Percentiles rank a stretch among this genome's conserved stretches.
These are phyloP conservation scores for Trichoderma breve DNA, from an alignment of 2,329 filamentous ascomycete genomes.

Conservation along the genomic window DNA sequence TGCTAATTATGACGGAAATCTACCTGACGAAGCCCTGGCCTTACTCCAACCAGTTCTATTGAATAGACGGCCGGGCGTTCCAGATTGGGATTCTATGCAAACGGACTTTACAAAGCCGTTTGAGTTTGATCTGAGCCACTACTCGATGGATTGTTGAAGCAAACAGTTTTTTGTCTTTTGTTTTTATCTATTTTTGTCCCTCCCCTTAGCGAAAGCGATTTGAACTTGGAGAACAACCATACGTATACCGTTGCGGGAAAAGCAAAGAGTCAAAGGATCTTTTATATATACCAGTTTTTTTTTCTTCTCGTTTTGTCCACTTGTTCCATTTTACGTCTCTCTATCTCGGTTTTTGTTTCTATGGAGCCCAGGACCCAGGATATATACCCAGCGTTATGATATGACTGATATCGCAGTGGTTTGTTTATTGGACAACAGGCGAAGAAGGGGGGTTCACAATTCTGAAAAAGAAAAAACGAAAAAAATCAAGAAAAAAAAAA, in stretches of 20 bases:
- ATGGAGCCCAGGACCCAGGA: slow-evolving; percentile 26
- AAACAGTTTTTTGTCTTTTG: neutral
- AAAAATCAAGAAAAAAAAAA: neutral
- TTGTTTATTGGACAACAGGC: slow-evolving; percentile 16
- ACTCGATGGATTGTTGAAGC: slow-evolving; percentile 33
- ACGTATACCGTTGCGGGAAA: neutral
- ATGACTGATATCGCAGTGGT: slow-evolving; percentile 22
- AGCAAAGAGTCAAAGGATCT: neutral
- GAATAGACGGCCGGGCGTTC: slow-evolving; percentile 26
- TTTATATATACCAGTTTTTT: neutral
- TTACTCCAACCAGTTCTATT: slow-evolving; percentile 33
- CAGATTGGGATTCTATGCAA: slow-evolving; percentile 51
- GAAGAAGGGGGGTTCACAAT: neutral
- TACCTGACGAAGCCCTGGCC: slow-evolving; percentile 12
- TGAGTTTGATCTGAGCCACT: slow-evolving; percentile 46
- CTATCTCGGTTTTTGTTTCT: slow-evolving; percentile 15
- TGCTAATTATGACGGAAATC: slow-evolving; percentile 26
- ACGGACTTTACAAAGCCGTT: slow-evolving; percentile 54
- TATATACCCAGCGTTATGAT: slow-evolving; percentile 32
- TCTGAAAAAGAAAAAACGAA: neutral
- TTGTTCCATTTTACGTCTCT: slow-evolving; percentile 13
- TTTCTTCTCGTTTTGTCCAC: neutral
- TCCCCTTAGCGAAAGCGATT: neutral
- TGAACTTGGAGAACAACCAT: neutral
- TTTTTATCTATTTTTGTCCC: neutral